Conservation (phyloP, 2,329 filamentous ascomycete species). For the Diaporthe ampelina region DNA sequence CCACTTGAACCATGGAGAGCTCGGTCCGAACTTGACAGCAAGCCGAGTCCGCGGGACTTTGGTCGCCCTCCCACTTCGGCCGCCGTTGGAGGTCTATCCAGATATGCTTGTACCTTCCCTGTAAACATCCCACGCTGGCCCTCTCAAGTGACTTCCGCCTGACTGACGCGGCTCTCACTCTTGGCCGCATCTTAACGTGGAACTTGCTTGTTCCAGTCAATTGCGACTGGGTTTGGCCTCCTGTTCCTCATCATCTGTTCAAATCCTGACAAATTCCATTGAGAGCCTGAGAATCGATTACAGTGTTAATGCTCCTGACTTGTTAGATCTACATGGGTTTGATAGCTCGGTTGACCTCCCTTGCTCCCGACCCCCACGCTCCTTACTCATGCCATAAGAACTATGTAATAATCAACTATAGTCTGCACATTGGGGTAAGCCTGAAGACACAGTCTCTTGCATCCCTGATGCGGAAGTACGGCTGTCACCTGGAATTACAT, state of each 20-base stretch:
- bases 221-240: not conserved
- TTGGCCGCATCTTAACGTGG: not conserved
- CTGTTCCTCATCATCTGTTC: not conserved
- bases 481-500: no score
- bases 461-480: no score
- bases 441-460: no score
- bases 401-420: no score
- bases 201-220: not conserved
- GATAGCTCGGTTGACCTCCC: not conserved
- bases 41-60: not conserved
- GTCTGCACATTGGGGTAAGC: no score
- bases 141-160: not conserved
- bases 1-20: not conserved
- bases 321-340: not conserved
- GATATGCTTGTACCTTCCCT: constrained; percentile 2
- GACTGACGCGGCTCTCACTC: not conserved
- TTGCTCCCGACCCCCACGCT: not conserved
- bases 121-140: constrained; percentile 8
- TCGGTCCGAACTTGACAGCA: no score
- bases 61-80: not conserved
- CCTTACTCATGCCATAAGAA: not conserved
- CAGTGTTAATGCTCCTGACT: not conserved
- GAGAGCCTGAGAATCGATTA: not conserved
- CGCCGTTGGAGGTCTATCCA: not conserved
- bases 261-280: not conserved